Base-by-base conservation (phyloP, 2,329 filamentous ascomycete genomes). In the Graphiopsis chlorocephala region DNA sequence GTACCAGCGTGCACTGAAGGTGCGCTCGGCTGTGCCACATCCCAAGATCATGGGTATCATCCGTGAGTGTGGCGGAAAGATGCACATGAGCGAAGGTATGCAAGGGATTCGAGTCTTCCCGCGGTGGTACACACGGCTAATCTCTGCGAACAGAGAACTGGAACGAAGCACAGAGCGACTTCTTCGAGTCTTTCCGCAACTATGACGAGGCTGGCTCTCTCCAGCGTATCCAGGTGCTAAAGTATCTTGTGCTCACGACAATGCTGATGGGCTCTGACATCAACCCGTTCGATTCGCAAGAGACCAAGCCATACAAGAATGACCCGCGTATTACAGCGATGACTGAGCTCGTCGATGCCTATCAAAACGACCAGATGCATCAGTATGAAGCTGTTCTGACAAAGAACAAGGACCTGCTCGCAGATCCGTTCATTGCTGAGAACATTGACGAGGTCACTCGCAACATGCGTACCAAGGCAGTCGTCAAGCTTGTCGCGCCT, bases 21-120 rank as follows among this genome's bases (percentile, higher is more conserved):
- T 99, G 63, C 90, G 92, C 67, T 98, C 95, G n/a, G 95, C 95
- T 0, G 95, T 99, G 14, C 94, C 95, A 45, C 95, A 99, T 79
- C 95, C 95, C 65, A 96, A 97, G 80, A 97, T 99, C 77, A 97
- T 98, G 92, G 95, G 95, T 60, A 94, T 99, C 77, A 99, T 99
- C 75, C 90, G 94, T 63, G 95, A 99, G 81, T 99, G 95, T 76
- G 95, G 95, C 73, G 95, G 95, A 72, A 99, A 99, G 83, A 99
- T 99, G 95, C 93, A 98, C 81, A 98, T 99, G 95, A 95, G 91
- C 77, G 95, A 99, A 83, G 80, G 81, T 79, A 77, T 73, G 80
- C 75, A 78, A 75, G 69, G 67, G 65, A 66, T 65, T 61, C 35
- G 53, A 52, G 62, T 42, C 12, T 15, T 42, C 20, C 33, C 33